Evolutionary conservation across 1,284 basidiomycete genomes (phyloP), one percentile per base, ranked within the genome.

Genomic region (Cryptococcus amylolentus): DNA sequence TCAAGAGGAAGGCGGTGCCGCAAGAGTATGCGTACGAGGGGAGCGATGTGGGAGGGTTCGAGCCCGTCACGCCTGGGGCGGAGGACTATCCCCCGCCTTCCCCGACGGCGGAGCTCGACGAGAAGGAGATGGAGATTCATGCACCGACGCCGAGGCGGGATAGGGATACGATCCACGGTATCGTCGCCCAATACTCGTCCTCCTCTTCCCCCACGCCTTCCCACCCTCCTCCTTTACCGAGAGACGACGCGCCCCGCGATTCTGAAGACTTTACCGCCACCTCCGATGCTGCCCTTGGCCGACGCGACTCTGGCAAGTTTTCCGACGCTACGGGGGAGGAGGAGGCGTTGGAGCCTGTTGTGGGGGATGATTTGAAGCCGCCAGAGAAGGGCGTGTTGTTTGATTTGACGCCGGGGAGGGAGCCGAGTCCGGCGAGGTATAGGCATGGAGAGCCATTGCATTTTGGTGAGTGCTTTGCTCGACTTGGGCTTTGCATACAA

Each of bases 361-460:
- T 55, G 5, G 53, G 54, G 41, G 44, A 38, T 46, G 56, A 47
- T 26, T 51, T 39, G 49, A 53, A 37, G 51, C 51, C 42, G 50
- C 28, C 50, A 43, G 45, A 55, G 54, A 62, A 59, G 31, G n/a
- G 38, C 43, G 31, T n/a, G 49, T 49, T 37, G 14, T 31, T 43
- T 78, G 73, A 75, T 54, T 66, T 61, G 79, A 85, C 56, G 66
- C 81, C 55, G 80, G 86, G 52, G 70, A 82, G 59, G 76, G 74
- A 77, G 62, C 76, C 79, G 12, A 87, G 85, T 67, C 89, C 89
- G 6, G 83, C 79, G 40, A 83, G 89, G 51, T 92, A 93, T 69
- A 78, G 88, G 37, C 90, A 93, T 69, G 91, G 91, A 38, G 88
- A 88, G 27, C 90, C 91, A 27, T 79, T 93, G 67, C 88, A 91